phyloP scores from a whole-genome alignment of 2,329 filamentous ascomycete genomes.

The Fusarium cyanostomum region DNA sequence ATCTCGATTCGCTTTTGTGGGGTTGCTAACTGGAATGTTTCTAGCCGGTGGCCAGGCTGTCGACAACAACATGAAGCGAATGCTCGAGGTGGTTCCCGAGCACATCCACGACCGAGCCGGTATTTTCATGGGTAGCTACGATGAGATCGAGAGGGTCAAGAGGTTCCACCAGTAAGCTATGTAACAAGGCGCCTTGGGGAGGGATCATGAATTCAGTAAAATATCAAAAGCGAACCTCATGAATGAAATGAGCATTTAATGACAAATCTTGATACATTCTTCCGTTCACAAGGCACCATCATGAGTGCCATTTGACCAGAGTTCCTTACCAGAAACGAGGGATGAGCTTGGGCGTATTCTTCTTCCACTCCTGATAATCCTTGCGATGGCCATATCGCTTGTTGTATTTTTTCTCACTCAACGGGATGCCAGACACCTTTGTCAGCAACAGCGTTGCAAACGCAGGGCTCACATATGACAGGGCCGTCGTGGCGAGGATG shows the following conservation, averaged over 20 bases:
- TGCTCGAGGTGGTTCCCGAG: conserved; percentile 89
- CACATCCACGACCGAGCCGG: conserved; percentile 95
- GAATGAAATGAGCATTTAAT: conserved; percentile 42
- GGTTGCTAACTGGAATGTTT: conserved; percentile 40
- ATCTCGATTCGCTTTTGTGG: neutral
- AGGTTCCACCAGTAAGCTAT: conserved; percentile 67
- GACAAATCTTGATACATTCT: conserved; percentile 29
- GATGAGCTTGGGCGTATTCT: conserved; percentile 70
- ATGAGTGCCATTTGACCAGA: conserved; percentile 17
- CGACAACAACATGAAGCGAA: conserved; percentile 88
- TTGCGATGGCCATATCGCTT: conserved; percentile 68
- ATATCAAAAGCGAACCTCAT: conserved; percentile 35
- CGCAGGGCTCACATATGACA: conserved; percentile 68
- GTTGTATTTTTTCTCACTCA: conserved; percentile 76
- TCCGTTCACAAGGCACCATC: conserved; percentile 18
- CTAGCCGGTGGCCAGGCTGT: conserved; percentile 90
- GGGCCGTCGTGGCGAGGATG: conserved; percentile 45
- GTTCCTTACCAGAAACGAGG: conserved; percentile 63
- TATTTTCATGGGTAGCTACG: conserved; percentile 94
- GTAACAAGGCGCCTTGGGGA: conserved; percentile 19
- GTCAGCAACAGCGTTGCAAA: conserved; percentile 71
- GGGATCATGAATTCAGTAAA: conserved; percentile 33
- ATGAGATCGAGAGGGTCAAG: conserved; percentile 97
- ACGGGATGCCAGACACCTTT: conserved; percentile 70
- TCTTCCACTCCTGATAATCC: conserved; percentile 75